Percentiles rank a stretch among this genome's conserved stretches.
phyloP scores from a whole-genome alignment of 176 grass and related monocot species.

The Triticum monococcum region DNA sequence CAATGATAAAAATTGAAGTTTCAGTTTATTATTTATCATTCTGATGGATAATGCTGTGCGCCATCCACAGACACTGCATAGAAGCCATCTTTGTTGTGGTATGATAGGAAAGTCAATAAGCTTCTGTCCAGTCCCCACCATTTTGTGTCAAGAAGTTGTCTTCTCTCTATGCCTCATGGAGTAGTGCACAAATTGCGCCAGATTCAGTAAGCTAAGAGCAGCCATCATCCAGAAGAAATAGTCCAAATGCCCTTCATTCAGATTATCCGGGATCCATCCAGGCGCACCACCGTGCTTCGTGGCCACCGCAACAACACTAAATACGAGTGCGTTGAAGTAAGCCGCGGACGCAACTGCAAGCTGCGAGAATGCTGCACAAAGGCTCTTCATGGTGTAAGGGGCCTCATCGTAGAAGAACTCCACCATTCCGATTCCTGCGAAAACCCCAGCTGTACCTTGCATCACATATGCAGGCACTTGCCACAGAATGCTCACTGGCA shows the following conservation, averaged over 20 bases:
- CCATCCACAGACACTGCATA: background rate
- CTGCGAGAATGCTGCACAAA: background rate
- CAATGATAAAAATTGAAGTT: no score
- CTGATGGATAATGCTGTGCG: background rate
- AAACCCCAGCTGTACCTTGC: slow-evolving; percentile 20
- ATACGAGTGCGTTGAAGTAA: background rate
- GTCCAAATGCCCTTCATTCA: slow-evolving; percentile 18
- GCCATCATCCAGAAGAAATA: slow-evolving; percentile 15
- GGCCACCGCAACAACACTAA: background rate
- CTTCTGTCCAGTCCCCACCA: background rate
- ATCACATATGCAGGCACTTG: slow-evolving; percentile 3
- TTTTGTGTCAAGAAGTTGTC: background rate
- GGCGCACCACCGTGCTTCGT: background rate
- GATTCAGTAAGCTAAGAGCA: slow-evolving; percentile 12
- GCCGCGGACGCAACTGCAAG: slow-evolving; percentile 3
- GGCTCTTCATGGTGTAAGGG: slow-evolving; percentile 41
- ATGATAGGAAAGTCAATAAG: background rate
- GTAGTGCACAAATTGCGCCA: background rate
- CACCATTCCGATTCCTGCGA: slow-evolving; percentile 4
- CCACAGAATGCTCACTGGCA: slow-evolving; percentile 29
- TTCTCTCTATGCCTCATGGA: background rate
- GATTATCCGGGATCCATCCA: background rate
- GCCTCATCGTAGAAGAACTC: slow-evolving; percentile 53
- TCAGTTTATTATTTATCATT: background rate
- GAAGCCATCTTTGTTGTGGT: background rate